These are phyloP conservation scores for Alternaria viburni DNA, from an alignment of 2,329 filamentous ascomycete genomes.

Conservation along the genomic window DNA sequence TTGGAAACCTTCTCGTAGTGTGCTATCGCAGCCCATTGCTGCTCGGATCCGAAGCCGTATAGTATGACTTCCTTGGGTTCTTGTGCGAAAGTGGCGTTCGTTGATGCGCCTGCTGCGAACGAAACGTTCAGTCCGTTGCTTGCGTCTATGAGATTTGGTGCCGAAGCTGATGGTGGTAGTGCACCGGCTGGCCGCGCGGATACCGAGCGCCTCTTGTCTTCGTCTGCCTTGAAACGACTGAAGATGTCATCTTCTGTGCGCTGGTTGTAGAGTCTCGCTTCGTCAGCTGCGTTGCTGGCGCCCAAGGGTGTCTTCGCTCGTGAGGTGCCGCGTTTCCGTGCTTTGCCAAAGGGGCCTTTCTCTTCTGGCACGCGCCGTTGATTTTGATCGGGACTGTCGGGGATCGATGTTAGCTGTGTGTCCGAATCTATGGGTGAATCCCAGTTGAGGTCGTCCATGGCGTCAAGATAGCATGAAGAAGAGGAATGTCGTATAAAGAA, in stretches of 20 bases:
- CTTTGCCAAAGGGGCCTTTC: slow-evolving; percentile 66
- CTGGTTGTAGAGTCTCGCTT: slow-evolving; percentile 52
- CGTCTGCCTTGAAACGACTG: slow-evolving; percentile 40
- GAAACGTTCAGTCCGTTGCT: slow-evolving; percentile 32
- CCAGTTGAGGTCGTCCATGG: slow-evolving; percentile 1
- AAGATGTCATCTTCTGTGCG: slow-evolving; percentile 57
- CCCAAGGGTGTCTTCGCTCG: slow-evolving; percentile 62
- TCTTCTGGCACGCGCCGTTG: slow-evolving; percentile 63
- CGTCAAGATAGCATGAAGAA: neutral
- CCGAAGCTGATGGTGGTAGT: slow-evolving; percentile 40
- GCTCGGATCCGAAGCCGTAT: slow-evolving; percentile 75
- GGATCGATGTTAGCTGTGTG: slow-evolving; percentile 21
- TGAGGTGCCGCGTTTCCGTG: slow-evolving; percentile 54
- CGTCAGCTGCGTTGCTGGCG: slow-evolving; percentile 64
- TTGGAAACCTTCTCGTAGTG: slow-evolving; percentile 84
- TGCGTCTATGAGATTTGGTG: slow-evolving; percentile 41
- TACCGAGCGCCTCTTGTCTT: slow-evolving; percentile 38
- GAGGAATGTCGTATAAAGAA: neutral
- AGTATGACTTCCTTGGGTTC: slow-evolving; percentile 81
- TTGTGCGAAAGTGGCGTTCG: slow-evolving; percentile 51
- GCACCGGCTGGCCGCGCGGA: slow-evolving; percentile 27
- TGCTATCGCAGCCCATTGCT: slow-evolving; percentile 82
- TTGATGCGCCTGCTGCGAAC: slow-evolving; percentile 32
- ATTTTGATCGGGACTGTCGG: slow-evolving; percentile 50
- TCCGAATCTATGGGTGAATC: neutral